Percentiles rank a stretch among this genome's conserved stretches.
These are phyloP conservation scores for Millerago galiae DNA, from an alignment of 805 yeast genomes.

Conservation along the genomic window DNA sequence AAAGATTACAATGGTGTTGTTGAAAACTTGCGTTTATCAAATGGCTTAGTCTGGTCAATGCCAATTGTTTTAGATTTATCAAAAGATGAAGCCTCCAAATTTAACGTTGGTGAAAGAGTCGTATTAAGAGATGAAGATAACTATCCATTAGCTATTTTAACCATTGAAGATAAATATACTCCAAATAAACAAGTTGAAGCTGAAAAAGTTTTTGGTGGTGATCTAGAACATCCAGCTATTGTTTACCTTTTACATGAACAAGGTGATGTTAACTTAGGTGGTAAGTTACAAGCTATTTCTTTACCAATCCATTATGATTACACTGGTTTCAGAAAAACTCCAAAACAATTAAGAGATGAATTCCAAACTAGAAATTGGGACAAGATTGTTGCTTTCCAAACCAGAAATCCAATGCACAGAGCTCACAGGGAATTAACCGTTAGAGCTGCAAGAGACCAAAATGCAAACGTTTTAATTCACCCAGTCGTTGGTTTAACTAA, in stretches of 20 bases:
- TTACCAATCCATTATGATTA: slow-evolving; percentile 89
- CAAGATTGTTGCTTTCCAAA: slow-evolving; percentile 92
- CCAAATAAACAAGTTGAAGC: slow-evolving; percentile 84
- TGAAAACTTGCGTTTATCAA: slow-evolving; percentile 58
- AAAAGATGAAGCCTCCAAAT: slow-evolving; percentile 35
- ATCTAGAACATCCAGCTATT: slow-evolving; percentile 94
- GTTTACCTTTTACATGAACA: slow-evolving; percentile 64
- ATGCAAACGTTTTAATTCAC: slow-evolving; percentile 83
- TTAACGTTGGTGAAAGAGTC: slow-evolving; percentile 53
- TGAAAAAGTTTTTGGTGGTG: slow-evolving; percentile 85
- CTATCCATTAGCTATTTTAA: slow-evolving; percentile 71
- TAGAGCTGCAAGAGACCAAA: slow-evolving; percentile 90
- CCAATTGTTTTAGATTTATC: slow-evolving; percentile 86
- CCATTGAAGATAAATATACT: slow-evolving; percentile 69
- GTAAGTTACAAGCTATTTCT: slow-evolving; percentile 74
- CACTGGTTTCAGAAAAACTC: slow-evolving; percentile 80
- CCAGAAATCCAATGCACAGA: slow-evolving; percentile 98
- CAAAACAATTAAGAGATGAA: slow-evolving; percentile 83
- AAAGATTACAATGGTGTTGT: slow-evolving; percentile 63
- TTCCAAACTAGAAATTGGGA: slow-evolving; percentile 79
- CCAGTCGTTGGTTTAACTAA: slow-evolving; percentile 96
- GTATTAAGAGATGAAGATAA: slow-evolving; percentile 79
- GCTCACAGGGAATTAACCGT: slow-evolving; percentile 96
- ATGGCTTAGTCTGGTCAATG: slow-evolving; percentile 83
- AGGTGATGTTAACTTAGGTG: slow-evolving; percentile 85